Percentiles rank a stretch among this genome's conserved stretches.
These are phyloP conservation scores for Usnea hakonensis DNA, from an alignment of 495 filamentous ascomycete genomes.

Conservation along the genomic window DNA sequence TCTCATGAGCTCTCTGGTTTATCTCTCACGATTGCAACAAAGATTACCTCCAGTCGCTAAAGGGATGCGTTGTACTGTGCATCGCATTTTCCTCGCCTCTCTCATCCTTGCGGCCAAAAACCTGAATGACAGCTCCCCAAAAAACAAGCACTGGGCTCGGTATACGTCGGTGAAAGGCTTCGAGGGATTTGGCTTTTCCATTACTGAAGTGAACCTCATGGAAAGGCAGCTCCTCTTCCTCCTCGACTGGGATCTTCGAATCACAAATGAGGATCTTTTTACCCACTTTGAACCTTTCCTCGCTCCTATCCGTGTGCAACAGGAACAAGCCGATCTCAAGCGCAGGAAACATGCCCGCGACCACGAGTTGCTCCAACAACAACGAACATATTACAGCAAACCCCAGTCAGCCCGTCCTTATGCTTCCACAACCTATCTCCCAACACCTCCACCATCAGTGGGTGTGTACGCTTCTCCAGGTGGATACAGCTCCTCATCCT, in stretches of 20 bases:
- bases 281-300: conserved; percentile 83
- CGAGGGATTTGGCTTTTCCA: conserved; percentile 81
- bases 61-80: conserved; percentile 93
- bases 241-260: conserved; percentile 84
- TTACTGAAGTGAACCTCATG: conserved; percentile 96
- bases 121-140: conserved; percentile 84
- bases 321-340: conserved; percentile 28
- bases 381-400: conserved; percentile 36
- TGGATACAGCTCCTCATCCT: conserved; percentile 30
- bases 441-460: conserved; percentile 13
- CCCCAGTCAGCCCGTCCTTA: conserved; percentile 17
- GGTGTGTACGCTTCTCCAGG: conserved; percentile 22
- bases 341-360: conserved; percentile 20
- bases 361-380: conserved; percentile 32
- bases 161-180: conserved; percentile 73
- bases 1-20: conserved; percentile 92
- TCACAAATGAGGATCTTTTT: conserved; percentile 78
- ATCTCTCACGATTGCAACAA: conserved; percentile 73
- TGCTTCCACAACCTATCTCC: conserved; percentile 18
- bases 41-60: conserved; percentile 90
- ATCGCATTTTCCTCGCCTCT: conserved; percentile 76
- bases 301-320: conserved; percentile 60
- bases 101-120: conserved; percentile 75
- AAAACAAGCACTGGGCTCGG: conserved; percentile 99
- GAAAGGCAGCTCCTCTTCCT: conserved; percentile 94